Evolutionary conservation across 345 rosid genomes (phyloP).

Genomic region (Eucalyptus melliodora): DNA sequence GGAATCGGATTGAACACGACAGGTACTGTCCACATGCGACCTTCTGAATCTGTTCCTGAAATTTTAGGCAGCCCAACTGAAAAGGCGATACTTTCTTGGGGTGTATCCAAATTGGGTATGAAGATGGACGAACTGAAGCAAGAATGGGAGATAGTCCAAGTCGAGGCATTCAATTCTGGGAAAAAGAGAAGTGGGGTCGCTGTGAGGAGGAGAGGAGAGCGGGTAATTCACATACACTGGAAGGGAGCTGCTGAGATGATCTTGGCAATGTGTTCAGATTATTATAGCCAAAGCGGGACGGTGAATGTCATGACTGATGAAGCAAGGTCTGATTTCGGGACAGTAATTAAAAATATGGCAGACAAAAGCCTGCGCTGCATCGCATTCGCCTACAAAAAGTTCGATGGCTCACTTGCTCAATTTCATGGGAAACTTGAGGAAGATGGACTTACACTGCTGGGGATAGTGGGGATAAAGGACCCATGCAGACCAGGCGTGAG

Average conservation of each 20-base stretch:
- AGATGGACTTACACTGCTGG: conserved; percentile 31
- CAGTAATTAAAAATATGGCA: conserved; percentile 52
- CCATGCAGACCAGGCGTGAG: conserved; percentile 62
- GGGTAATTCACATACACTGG: conserved; percentile 42
- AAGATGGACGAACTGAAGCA: conserved; percentile 17
- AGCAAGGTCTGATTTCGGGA: conserved; percentile 13
- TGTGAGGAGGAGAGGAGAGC: conserved; percentile 19
- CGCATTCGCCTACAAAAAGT: conserved; percentile 43
- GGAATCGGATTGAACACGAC: conserved; percentile 67
- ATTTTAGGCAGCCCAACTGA: conserved; percentile 64
- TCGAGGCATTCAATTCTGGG: conserved; percentile 60
- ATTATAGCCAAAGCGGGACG: conserved; percentile 33
- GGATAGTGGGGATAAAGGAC: conserved; percentile 63
- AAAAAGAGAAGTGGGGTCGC: conserved; percentile 61
- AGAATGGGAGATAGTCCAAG: conserved; percentile 22
- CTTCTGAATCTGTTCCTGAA: conserved; percentile 17
- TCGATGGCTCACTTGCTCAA: not conserved
- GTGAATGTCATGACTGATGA: conserved; percentile 10
- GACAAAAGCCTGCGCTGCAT: conserved; percentile 63
- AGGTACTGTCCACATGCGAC: conserved; percentile 25
- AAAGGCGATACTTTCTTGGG: conserved; percentile 72
- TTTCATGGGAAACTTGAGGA: conserved; percentile 13
- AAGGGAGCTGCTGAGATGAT: conserved; percentile 82
- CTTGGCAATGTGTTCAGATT: conserved; percentile 52
- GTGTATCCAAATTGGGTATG: conserved; percentile 22